Conservation (phyloP, 306 rosid genomes). For the Ormosia semicastrata region DNA sequence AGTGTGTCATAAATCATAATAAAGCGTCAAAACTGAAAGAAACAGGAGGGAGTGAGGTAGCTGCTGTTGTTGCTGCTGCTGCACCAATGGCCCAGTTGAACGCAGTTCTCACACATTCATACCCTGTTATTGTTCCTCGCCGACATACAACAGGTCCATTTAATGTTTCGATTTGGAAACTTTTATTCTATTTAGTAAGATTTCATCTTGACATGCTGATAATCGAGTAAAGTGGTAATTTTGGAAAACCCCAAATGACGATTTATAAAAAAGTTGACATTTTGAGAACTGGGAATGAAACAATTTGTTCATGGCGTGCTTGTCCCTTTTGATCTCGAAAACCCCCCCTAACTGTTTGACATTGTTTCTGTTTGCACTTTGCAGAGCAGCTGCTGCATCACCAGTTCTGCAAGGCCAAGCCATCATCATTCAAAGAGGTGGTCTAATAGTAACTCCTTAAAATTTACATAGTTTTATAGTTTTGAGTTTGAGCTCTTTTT, state of each 20-base stretch:
- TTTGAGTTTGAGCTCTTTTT: neutral
- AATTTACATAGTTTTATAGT: neutral
- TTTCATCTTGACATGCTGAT: no score
- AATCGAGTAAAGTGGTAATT: neutral
- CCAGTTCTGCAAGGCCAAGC: conserved; percentile 14
- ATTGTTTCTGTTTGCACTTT: conserved; percentile 12
- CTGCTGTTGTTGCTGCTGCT: neutral
- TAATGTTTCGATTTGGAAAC: no score
- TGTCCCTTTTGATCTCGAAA: neutral
- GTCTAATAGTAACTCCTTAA: neutral
- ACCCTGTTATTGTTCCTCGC: conserved; percentile 26
- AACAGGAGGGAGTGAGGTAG: neutral
- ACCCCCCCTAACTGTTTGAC: neutral
- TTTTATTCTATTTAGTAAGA: neutral
- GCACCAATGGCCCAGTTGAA: conserved; percentile 61
- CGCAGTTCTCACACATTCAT: conserved; percentile 41
- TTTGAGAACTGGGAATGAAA: neutral
- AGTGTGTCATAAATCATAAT: no score
- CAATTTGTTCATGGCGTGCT: neutral
- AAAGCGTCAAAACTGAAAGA: no score
- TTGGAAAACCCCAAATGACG: neutral
- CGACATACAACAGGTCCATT: conserved; percentile 29
- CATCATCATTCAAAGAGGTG: conserved; percentile 35
- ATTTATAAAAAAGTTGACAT: neutral
- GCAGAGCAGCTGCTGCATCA: conserved; percentile 24